Evolutionary conservation across 2,329 filamentous ascomycete genomes (phyloP), one percentile per base, ranked within the genome.

Genomic region (Dothiorella sarmentorum): DNA sequence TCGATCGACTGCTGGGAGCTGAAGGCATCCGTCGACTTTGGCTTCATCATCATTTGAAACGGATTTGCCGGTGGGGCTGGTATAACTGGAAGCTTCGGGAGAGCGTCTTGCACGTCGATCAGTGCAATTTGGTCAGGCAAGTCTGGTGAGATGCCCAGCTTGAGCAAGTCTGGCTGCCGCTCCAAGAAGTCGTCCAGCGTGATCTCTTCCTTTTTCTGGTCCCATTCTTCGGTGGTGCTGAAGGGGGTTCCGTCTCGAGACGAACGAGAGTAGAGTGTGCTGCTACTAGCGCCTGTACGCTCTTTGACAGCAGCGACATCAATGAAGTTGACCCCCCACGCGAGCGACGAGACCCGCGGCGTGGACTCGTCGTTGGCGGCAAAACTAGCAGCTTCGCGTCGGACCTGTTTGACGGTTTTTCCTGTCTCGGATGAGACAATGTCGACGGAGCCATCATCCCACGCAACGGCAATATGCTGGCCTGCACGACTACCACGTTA

Each of bases 381-480:
- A 15, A 42, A 24, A 22, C 20, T 31, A n/a, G 33, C 33, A 13
- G 38, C 45, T n/a, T 42, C 43, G 15, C 35, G 59, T 9, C 33
- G 59, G 37, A 52, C 47, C 33, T 62, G 47, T 56, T 52, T 53
- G 18, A 91, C 85, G 11, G 88, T 84, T 73, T 93, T 96, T 71
- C 86, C 89, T 65, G 85, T 92, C 71, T 94, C 91, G 20, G 91
- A 76, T 61, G 88, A 89, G 70, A 93, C 82, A 33, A 96, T 76
- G 60, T 90, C 85, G 18, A 94, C 84, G 6, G 83, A 83, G 26
- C 89, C 89, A 76, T 96, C 90, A 64, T 84, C 90, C 85, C 90
- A 96, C 44, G 86, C 90, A 13, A 94, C 84, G 13, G 91, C 91
- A 57, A 97, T 81, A 40, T 90, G 85, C 62, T 90, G 87, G 7